A percentile compares a stretch with the other conserved stretches of the same genome.
Evolutionary conservation across 805 yeast genomes (phyloP).

Genomic region (Candida nanaspora): DNA sequence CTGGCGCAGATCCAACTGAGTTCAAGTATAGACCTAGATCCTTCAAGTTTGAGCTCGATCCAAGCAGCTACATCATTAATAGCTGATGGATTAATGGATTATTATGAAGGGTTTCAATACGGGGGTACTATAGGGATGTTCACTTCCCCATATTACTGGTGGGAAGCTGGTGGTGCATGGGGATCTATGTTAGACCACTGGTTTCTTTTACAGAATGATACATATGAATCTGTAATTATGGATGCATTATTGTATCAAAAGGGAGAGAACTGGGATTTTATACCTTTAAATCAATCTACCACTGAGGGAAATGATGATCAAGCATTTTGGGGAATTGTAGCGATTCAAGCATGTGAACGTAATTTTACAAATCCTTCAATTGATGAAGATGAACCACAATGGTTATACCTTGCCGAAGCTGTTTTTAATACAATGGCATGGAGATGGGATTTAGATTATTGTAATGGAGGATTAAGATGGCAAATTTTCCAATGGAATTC

Average conservation of each 20-base stretch:
- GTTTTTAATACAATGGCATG: conserved; percentile 84
- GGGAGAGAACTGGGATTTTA: conserved; percentile 67
- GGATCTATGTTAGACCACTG: conserved; percentile 79
- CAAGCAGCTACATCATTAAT: conserved; percentile 47
- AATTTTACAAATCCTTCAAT: conserved; percentile 67
- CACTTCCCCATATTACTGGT: conserved; percentile 90
- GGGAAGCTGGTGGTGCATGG: conserved; percentile 98
- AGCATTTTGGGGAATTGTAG: conserved; percentile 94
- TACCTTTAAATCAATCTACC: conserved; percentile 81
- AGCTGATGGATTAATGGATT: conserved; percentile 57
- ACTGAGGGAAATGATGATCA: conserved; percentile 98
- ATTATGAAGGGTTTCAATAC: conserved; percentile 51
- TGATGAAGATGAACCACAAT: conserved; percentile 56
- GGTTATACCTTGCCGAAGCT: conserved; percentile 84
- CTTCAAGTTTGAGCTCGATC: conserved; percentile 26
- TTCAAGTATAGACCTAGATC: neutral
- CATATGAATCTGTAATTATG: conserved; percentile 52
- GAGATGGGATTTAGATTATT: conserved; percentile 72
- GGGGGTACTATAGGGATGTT: conserved; percentile 90
- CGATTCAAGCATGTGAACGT: conserved; percentile 85
- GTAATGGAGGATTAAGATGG: conserved; percentile 94
- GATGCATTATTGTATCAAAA: conserved; percentile 66
- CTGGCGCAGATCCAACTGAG: too few species aligned
- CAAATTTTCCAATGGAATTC: conserved; percentile 92
- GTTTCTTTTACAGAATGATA: conserved; percentile 59